phyloP scores from a whole-genome alignment of 148 eudicot genomes.

The Nyssa sinensis region DNA sequence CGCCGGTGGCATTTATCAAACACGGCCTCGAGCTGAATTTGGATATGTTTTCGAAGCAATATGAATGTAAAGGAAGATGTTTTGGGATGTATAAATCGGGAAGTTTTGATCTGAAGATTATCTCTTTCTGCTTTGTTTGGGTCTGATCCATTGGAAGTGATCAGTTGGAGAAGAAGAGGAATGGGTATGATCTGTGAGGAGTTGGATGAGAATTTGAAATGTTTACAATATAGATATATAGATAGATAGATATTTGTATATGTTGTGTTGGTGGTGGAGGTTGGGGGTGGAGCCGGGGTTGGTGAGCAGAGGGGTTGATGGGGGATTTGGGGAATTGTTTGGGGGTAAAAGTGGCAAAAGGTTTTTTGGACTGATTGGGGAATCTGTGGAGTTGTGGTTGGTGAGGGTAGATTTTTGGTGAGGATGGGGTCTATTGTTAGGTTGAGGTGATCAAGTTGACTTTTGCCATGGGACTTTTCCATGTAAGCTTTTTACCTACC shows the following conservation, averaged over 20 bases:
- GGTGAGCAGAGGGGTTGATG: constrained; percentile 9
- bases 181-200: background rate
- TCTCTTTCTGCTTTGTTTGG: constrained; percentile 24
- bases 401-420: constrained; percentile 3
- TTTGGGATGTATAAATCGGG: constrained; percentile 55
- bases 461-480: background rate
- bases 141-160: constrained; percentile 21
- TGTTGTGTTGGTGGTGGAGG: background rate
- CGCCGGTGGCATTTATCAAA: constrained; percentile 32
- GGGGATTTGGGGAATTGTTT: background rate
- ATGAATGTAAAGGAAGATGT: constrained; percentile 47
- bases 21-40: constrained; percentile 35
- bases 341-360: constrained; percentile 1
- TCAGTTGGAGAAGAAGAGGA: background rate
- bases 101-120: constrained; percentile 48
- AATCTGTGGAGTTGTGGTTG: constrained; percentile 7
- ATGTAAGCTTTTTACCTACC: background rate
- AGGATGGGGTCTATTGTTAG: background rate
- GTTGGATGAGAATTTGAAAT: background rate
- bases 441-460: background rate
- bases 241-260: background rate
- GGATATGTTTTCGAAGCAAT: constrained; percentile 47
- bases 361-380: constrained; percentile 9
- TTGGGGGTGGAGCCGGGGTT: background rate
- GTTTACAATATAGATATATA: background rate